These are phyloP conservation scores for Penicillium subrubescens DNA, from an alignment of 495 filamentous ascomycete species.

Conservation along the genomic window DNA sequence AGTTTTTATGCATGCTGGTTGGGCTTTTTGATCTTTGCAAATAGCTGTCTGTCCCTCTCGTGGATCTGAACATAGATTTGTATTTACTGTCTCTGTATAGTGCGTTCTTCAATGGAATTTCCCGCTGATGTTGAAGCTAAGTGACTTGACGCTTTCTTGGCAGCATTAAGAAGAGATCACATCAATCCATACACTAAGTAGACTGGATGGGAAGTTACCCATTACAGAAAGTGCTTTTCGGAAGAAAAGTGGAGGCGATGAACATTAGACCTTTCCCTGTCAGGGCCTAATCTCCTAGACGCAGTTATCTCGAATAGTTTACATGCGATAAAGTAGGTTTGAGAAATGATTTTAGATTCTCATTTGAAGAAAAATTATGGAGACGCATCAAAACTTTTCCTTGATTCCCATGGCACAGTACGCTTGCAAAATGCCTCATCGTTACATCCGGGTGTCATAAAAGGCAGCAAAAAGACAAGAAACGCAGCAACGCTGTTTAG, in stretches of 20 bases:
- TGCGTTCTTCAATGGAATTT: not conserved
- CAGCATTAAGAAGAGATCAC: no score
- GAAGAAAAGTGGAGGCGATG: no score
- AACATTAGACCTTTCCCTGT: no score
- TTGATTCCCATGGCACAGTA: slow-evolving; percentile 9
- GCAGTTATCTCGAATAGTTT: not conserved
- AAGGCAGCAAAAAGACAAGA: slow-evolving; percentile 11
- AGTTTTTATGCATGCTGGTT: not conserved
- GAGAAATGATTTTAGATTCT: not conserved
- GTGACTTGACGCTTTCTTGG: no score
- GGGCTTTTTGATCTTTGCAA: not conserved
- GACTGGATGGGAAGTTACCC: no score
- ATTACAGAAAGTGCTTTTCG: no score
- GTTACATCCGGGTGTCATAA: slow-evolving; percentile 15
- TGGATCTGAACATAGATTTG: not conserved
- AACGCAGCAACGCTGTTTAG: slow-evolving; percentile 15
- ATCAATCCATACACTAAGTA: no score
- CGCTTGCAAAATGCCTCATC: slow-evolving; percentile 21
- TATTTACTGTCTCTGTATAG: not conserved
- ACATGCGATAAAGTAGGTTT: not conserved
- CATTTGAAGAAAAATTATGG: slow-evolving; percentile 7
- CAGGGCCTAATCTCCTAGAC: no score
- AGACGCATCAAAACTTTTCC: slow-evolving; percentile 20
- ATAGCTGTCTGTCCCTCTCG: not conserved
- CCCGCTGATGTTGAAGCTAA: not conserved